Evolutionary conservation across 805 yeast genomes (phyloP).

Genomic region (Myxozyma neotropica): DNA sequence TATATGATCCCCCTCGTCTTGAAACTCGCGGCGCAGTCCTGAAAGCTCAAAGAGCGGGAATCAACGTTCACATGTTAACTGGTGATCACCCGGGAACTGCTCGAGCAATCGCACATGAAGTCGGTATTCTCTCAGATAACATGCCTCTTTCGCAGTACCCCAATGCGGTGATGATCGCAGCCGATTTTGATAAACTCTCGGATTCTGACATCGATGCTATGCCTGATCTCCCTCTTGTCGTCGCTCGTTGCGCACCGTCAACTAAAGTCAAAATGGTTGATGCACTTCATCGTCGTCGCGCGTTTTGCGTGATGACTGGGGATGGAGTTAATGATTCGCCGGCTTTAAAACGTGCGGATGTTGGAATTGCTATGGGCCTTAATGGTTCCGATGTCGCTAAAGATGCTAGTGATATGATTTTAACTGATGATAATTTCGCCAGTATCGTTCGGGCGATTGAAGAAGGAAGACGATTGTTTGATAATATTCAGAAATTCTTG

Average conservation of each 20-base stretch:
- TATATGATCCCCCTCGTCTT: slow-evolving; percentile 79
- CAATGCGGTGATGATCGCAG: slow-evolving; percentile 67
- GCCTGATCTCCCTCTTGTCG: slow-evolving; percentile 73
- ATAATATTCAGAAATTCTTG: slow-evolving; percentile 76
- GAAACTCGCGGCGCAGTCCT: slow-evolving; percentile 71
- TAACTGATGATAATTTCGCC: slow-evolving; percentile 77
- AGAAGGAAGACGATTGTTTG: slow-evolving; percentile 79
- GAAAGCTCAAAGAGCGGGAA: slow-evolving; percentile 72
- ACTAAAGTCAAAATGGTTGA: slow-evolving; percentile 81
- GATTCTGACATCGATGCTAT: slow-evolving; percentile 63
- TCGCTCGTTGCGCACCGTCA: slow-evolving; percentile 82
- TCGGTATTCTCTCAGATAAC: slow-evolving; percentile 63
- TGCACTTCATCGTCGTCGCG: slow-evolving; percentile 64
- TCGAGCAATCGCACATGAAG: slow-evolving; percentile 76
- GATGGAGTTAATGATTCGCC: slow-evolving; percentile 87
- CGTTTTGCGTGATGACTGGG: slow-evolving; percentile 79
- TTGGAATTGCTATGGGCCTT: slow-evolving; percentile 83
- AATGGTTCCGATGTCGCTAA: slow-evolving; percentile 83
- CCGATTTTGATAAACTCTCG: slow-evolving; percentile 63
- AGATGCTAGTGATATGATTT: slow-evolving; percentile 78
- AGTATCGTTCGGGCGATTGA: slow-evolving; percentile 79
- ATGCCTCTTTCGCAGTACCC: slow-evolving; percentile 51
- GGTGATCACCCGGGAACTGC: slow-evolving; percentile 85
- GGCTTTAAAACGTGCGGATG: slow-evolving; percentile 72
- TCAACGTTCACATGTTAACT: slow-evolving; percentile 78